These are phyloP conservation scores for Rhynchosporium graminicola DNA, from an alignment of 2,329 filamentous ascomycete species.

Conservation along the genomic window DNA sequence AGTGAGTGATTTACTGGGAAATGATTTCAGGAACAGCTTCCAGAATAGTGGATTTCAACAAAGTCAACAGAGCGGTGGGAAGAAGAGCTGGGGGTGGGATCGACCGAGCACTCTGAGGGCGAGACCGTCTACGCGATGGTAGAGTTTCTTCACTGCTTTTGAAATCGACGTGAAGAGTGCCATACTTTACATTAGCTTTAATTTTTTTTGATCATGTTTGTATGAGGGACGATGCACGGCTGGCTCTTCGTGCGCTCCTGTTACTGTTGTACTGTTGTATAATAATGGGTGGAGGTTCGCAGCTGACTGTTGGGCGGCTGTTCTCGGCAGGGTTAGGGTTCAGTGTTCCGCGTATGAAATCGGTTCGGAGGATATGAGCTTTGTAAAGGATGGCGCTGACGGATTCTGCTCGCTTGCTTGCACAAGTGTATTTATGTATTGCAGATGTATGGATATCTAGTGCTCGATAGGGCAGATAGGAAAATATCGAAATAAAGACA, in stretches of 20 bases:
- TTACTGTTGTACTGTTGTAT: constrained; percentile 12
- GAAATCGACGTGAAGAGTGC: background rate
- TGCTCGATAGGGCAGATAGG: background rate
- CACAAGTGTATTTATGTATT: constrained; percentile 3
- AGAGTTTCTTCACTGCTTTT: background rate
- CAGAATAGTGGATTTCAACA: constrained; percentile 18
- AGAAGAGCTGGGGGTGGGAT: constrained; percentile 35
- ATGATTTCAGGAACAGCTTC: constrained; percentile 26
- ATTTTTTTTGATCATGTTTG: constrained; percentile 18
- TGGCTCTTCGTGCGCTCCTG: constrained; percentile 17
- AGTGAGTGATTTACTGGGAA: constrained; percentile 28
- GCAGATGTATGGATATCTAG: constrained; percentile 13
- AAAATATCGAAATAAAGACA: constrained; percentile 1
- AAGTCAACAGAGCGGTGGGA: constrained; percentile 16
- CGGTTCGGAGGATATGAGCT: background rate
- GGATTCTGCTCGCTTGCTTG: background rate
- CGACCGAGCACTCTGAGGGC: constrained; percentile 17
- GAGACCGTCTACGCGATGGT: constrained; percentile 30
- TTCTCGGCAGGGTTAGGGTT: background rate
- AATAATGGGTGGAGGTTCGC: background rate
- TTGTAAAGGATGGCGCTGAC: constrained; percentile 4
- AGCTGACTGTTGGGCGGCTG: constrained; percentile 6
- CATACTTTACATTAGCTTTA: background rate
- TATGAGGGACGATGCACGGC: constrained; percentile 21
- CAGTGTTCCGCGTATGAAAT: background rate